Evolutionary conservation across 257 asterid genomes (phyloP).

Genomic region (Eustoma russellianum): DNA sequence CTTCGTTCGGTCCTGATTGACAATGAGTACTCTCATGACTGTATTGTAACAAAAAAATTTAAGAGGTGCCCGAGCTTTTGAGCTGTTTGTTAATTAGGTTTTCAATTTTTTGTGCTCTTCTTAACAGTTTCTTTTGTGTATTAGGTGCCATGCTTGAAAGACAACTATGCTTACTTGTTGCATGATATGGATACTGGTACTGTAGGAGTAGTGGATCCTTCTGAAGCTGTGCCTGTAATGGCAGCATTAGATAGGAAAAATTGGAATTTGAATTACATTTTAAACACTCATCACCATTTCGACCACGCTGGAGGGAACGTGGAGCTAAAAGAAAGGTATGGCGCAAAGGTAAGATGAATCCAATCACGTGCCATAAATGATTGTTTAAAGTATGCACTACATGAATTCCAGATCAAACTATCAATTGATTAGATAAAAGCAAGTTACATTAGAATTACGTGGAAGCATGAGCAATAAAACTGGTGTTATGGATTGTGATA

Average conservation of each 20-base stretch:
- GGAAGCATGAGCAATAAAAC: too few relatives aligned
- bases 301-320: conserved; percentile 96
- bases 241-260: conserved; percentile 63
- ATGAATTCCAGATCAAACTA: too few relatives aligned
- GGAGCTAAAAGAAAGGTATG: conserved; percentile 86
- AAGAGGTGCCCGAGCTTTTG: neutral
- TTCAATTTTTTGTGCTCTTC: neutral
- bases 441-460: too few relatives aligned
- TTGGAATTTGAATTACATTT: conserved; percentile 76
- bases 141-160: conserved; percentile 87
- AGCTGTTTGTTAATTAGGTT: neutral
- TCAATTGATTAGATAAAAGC: too few relatives aligned
- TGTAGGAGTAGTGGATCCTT: conserved; percentile 98
- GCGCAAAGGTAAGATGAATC: conserved; percentile 77
- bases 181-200: conserved; percentile 90
- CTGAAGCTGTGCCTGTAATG: conserved; percentile 78
- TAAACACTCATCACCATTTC: conserved; percentile 91
- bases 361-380: conserved; percentile 4
- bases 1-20: too few relatives aligned
- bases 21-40: too few relatives aligned
- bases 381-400: too few relatives aligned
- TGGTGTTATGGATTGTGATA: too few relatives aligned
- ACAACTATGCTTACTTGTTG: conserved; percentile 85
- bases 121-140: conserved; percentile 2
- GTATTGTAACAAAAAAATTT: neutral